A percentile compares a stretch with the other conserved stretches of the same genome.
These are phyloP conservation scores for Gliomastix tumulicola DNA, from an alignment of 2,329 filamentous ascomycete genomes.

Conservation along the genomic window DNA sequence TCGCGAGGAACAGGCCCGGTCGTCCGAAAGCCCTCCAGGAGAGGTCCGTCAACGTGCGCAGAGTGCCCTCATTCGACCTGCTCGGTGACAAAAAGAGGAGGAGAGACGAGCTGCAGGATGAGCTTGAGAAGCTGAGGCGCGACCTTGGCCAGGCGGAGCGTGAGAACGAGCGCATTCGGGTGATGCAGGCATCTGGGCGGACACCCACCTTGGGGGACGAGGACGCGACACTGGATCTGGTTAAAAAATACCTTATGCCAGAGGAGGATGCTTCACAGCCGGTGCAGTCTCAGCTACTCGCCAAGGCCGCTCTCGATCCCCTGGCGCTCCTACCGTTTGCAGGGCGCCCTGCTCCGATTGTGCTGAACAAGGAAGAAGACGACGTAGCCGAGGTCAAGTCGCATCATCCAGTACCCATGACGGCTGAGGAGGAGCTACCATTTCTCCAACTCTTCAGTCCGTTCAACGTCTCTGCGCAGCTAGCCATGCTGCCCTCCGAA, in stretches of 20 bases:
- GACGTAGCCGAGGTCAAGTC: conserved; percentile 40
- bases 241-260: conserved; percentile 30
- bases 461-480: conserved; percentile 51
- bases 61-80: conserved; percentile 30
- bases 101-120: conserved; percentile 44
- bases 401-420: conserved; percentile 58
- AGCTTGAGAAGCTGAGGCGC: conserved; percentile 48
- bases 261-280: conserved; percentile 17
- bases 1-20: neutral
- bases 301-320: conserved; percentile 43
- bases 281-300: conserved; percentile 28
- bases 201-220: conserved; percentile 22
- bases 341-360: conserved; percentile 22
- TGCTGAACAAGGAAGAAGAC: conserved; percentile 16
- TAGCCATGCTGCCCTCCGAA: conserved; percentile 33
- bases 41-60: conserved; percentile 24
- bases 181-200: conserved; percentile 30
- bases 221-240: conserved; percentile 29
- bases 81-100: conserved; percentile 42
- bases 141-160: conserved; percentile 50
- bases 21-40: neutral
- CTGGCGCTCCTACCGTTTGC: conserved; percentile 45
- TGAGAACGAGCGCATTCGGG: conserved; percentile 50
- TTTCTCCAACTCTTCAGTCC: conserved; percentile 68
- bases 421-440: conserved; percentile 56